Conservation (phyloP, 2,329 filamentous ascomycete genomes). For the Calonectria fujianensis region DNA sequence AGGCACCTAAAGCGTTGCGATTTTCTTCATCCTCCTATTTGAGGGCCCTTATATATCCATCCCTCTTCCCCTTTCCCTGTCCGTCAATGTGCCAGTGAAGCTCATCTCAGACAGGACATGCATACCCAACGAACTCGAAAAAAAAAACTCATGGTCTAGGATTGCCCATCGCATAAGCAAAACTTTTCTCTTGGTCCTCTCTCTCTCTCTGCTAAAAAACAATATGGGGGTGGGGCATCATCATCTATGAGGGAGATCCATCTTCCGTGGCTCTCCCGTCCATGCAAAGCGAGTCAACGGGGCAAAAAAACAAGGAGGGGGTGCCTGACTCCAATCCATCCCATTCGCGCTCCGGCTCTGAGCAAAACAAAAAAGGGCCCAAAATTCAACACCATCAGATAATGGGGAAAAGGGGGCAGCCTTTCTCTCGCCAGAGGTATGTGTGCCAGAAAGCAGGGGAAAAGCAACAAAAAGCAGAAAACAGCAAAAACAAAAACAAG, state of each 20-base stretch:
- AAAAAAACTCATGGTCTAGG: slow-evolving; percentile 21
- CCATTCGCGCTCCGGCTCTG: slow-evolving; percentile 28
- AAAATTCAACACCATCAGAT: slow-evolving; percentile 17
- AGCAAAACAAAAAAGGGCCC: slow-evolving; percentile 29
- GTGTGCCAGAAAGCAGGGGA: slow-evolving; percentile 12
- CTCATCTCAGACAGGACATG: neutral
- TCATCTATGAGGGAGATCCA: slow-evolving; percentile 51
- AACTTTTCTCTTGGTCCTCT: slow-evolving; percentile 43
- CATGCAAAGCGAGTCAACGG: slow-evolving; percentile 31
- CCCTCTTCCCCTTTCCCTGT: neutral
- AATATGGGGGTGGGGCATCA: slow-evolving; percentile 39
- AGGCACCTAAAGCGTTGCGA: slow-evolving; percentile 12
- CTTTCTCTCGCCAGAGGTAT: slow-evolving; percentile 9
- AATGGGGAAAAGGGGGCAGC: neutral
- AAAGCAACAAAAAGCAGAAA: slow-evolving; percentile 18
- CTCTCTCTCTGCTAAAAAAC: slow-evolving; percentile 44
- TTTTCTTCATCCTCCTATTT: slow-evolving; percentile 1
- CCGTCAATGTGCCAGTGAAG: slow-evolving; percentile 13
- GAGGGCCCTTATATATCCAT: neutral
- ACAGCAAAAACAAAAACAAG: slow-evolving; percentile 40
- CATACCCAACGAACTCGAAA: slow-evolving; percentile 2
- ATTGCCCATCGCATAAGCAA: slow-evolving; percentile 37
- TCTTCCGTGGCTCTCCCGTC: slow-evolving; percentile 20
- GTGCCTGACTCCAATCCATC: slow-evolving; percentile 39
- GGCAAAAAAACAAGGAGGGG: slow-evolving; percentile 19